A percentile compares a stretch with the other conserved stretches of the same genome.
Conservation (phyloP, 495 filamentous ascomycete genomes). For the Lentithecium fluviatile region DNA sequence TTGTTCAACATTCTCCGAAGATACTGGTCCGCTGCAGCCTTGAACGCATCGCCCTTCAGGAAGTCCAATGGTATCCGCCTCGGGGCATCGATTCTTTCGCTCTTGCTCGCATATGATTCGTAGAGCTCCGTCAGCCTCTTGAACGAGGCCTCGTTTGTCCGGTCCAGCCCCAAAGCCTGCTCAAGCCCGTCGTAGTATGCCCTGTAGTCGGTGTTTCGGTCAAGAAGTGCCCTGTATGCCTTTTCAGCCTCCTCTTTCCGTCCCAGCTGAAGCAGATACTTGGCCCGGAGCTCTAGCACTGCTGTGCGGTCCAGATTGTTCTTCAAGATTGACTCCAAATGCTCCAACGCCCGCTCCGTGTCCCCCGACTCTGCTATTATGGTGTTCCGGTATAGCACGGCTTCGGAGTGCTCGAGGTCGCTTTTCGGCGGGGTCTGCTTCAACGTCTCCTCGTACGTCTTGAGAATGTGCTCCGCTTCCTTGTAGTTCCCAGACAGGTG, state of each 20-base stretch:
- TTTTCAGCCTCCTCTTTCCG: constrained; percentile 76
- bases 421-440: constrained; percentile 69
- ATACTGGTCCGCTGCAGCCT: constrained; percentile 74
- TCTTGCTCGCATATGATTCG: constrained; percentile 75
- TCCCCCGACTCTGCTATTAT: constrained; percentile 89
- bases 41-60: constrained; percentile 79
- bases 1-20: constrained; percentile 84
- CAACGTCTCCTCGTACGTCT: constrained; percentile 87
- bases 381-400: constrained; percentile 89
- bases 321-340: constrained; percentile 75
- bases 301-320: constrained; percentile 78
- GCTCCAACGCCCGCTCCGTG: constrained; percentile 74
- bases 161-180: constrained; percentile 61
- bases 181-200: constrained; percentile 80
- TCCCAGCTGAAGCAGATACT: constrained; percentile 77
- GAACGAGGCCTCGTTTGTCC: constrained; percentile 55
- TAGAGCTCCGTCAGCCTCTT: constrained; percentile 67
- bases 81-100: constrained; percentile 79
- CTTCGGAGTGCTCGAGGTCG: constrained; percentile 95
- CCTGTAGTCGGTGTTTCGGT: constrained; percentile 83
- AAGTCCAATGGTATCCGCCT: constrained; percentile 87
- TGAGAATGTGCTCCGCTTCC: constrained; percentile 87
- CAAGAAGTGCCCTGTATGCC: constrained; percentile 76
- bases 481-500: constrained; percentile 80
- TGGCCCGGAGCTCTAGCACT: constrained; percentile 84